A percentile compares a stretch with the other conserved stretches of the same genome.
Evolutionary conservation across 345 rosid species (phyloP).

Genomic region (Citrus hindsii): DNA sequence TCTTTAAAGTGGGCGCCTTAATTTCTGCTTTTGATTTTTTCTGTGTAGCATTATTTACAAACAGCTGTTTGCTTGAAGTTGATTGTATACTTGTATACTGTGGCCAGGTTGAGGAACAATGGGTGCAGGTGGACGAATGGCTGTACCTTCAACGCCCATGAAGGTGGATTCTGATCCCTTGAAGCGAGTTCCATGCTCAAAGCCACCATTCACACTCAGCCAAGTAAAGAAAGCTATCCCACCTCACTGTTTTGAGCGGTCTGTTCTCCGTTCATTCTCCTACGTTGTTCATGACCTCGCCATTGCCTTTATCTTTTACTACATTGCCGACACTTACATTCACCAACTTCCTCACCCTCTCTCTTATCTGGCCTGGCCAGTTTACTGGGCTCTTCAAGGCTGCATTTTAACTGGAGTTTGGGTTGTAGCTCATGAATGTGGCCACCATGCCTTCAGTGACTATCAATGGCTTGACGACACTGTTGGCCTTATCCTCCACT

Average conservation of each 20-base stretch:
- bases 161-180: slow-evolving; percentile 25
- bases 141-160: slow-evolving; percentile 35
- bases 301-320: slow-evolving; percentile 52
- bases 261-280: slow-evolving; percentile 75
- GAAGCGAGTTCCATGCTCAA: slow-evolving; percentile 57
- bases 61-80: neutral
- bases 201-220: slow-evolving; percentile 69
- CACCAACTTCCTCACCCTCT: slow-evolving; percentile 52
- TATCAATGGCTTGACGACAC: slow-evolving; percentile 85
- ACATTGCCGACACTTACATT: slow-evolving; percentile 53
- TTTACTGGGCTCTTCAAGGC: slow-evolving; percentile 85
- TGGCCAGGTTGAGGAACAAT: slow-evolving; percentile 41
- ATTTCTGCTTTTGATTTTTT: neutral
- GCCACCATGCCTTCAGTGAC: slow-evolving; percentile 95
- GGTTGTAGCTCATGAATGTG: slow-evolving; percentile 94
- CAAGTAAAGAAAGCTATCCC: slow-evolving; percentile 85
- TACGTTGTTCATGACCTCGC: slow-evolving; percentile 53
- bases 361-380: slow-evolving; percentile 66
- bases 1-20: too few species aligned
- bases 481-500: slow-evolving; percentile 81
- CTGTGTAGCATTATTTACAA: neutral
- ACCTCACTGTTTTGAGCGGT: slow-evolving; percentile 82
- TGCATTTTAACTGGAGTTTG: slow-evolving; percentile 71
- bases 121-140: slow-evolving; percentile 90
- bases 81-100: neutral